Base-by-base conservation (phyloP, 1,284 basidiomycete species). In the Binderoboletus segoi region DNA sequence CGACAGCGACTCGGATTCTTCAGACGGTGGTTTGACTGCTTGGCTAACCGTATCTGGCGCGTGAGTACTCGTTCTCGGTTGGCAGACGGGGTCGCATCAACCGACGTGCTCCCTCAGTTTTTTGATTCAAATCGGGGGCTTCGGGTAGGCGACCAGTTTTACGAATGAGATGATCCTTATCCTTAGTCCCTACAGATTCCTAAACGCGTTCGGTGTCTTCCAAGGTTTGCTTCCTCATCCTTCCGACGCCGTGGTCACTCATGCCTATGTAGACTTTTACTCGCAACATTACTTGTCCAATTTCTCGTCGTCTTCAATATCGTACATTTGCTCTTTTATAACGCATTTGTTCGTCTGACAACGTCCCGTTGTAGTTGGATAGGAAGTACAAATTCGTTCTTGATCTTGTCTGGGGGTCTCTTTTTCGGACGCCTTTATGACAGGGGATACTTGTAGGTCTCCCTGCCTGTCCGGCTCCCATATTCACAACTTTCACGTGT, bases 321-420 rank as follows among this genome's bases (percentile, higher is more conserved):
- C 76, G 77, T 72, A 54, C 26, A 62, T 49, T 21, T 50, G 1
- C 30, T 38, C 37, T 44, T 26, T 3, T 6, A 16, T 16, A 4
- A 16, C 42, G 4, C 18, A 8, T 24, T 33, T 20, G 18, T 42
- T 44, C 10, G 8, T 51, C 50, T 53, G 30, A 56, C 15, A 6
- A 18, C 20, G 18, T 20, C n/a, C 20, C 26, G 0, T 35, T 38
- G 6, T 52, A 77, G 75, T 16, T 83, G 82, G 82, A 80, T 83
- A 59, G 82, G 82, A 37, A 79, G 80, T 28, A 63, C 77, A 12
- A 79, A 75, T 59, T 68, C 74, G 21, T 77, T 75, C 57, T 59
- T 80, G 20, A 67, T 77, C 16, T 69, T 79, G 21, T 66, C 70
- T 1, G 65, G 65, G 10, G 75, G 75, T 0, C 61, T 78, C 11